These are phyloP conservation scores for Rutidosis leptorrhynchoides DNA, from an alignment of 129 eudicot genomes.

Conservation along the genomic window DNA sequence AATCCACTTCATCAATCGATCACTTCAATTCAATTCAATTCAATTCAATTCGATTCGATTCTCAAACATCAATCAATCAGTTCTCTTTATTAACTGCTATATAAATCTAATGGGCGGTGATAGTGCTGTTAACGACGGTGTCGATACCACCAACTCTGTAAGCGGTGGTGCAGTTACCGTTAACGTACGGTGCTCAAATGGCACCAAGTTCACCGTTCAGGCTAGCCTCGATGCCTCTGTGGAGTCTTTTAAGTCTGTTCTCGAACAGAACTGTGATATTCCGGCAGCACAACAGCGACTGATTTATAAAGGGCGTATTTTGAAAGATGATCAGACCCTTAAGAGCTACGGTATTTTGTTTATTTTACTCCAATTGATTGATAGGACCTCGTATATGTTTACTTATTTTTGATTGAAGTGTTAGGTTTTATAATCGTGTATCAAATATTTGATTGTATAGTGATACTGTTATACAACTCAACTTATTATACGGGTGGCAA, in stretches of 20 bases:
- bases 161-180: constrained; percentile 42
- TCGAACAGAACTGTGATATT: constrained; percentile 49
- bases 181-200: constrained; percentile 59
- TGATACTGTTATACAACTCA: constrained; percentile 7
- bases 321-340: constrained; percentile 73
- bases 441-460: constrained; percentile 17
- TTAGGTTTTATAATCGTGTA: constrained; percentile 4
- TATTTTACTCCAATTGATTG: background rate
- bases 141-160: constrained; percentile 25
- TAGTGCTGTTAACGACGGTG: constrained; percentile 20
- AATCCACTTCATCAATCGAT: constrained; percentile 23
- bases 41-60: background rate
- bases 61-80: constrained; percentile 9
- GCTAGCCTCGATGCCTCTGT: constrained; percentile 46
- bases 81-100: background rate
- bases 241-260: constrained; percentile 52
- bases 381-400: background rate
- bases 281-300: constrained; percentile 63
- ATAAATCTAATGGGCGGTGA: constrained; percentile 28
- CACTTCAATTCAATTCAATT: constrained; percentile 25
- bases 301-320: constrained; percentile 76
- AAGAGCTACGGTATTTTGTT: constrained; percentile 54
- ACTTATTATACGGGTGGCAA: too few relatives aligned
- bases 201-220: constrained; percentile 57
- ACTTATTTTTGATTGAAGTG: constrained; percentile 13